These are phyloP conservation scores for Talaromyces albobiverticillius DNA, from an alignment of 2,329 filamentous ascomycete species.

Conservation along the genomic window DNA sequence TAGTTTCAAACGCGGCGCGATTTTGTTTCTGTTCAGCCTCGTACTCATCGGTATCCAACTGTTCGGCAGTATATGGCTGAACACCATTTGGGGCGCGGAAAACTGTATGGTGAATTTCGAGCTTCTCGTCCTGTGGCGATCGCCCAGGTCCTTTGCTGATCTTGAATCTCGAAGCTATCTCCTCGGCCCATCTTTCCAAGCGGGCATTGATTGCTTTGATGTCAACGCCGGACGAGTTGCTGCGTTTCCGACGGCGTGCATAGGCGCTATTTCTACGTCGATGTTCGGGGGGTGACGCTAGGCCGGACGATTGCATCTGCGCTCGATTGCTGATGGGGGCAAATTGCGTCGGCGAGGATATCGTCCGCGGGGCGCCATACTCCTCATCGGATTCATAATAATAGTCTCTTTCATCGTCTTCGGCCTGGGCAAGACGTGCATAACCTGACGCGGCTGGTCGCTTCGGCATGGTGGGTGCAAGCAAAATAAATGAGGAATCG, in stretches of 20 bases:
- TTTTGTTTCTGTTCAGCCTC: slow-evolving; percentile 64
- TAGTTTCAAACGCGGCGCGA: slow-evolving; percentile 76
- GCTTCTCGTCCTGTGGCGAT: slow-evolving; percentile 72
- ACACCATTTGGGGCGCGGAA: slow-evolving; percentile 91
- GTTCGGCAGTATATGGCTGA: slow-evolving; percentile 72
- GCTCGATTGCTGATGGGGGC: slow-evolving; percentile 53
- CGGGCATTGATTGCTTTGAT: slow-evolving; percentile 97
- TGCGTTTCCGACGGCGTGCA: slow-evolving; percentile 53
- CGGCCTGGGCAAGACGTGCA: slow-evolving; percentile 78
- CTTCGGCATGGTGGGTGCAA: slow-evolving; percentile 57
- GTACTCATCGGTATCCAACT: slow-evolving; percentile 59
- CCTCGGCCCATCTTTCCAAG: slow-evolving; percentile 93
- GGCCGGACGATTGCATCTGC: slow-evolving; percentile 44
- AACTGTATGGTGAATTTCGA: slow-evolving; percentile 96
- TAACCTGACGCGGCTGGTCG: slow-evolving; percentile 77
- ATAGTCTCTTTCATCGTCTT: slow-evolving; percentile 54
- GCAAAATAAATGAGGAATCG: slow-evolving; percentile 4
- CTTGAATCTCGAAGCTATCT: slow-evolving; percentile 97
- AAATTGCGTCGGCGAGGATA: slow-evolving; percentile 59
- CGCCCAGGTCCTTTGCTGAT: slow-evolving; percentile 72
- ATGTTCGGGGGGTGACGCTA: slow-evolving; percentile 37
- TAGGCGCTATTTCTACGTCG: slow-evolving; percentile 49
- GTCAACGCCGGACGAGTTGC: slow-evolving; percentile 83
- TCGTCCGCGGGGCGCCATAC: slow-evolving; percentile 50
- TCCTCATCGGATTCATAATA: slow-evolving; percentile 67